Conservation (phyloP, 345 rosid genomes). For the Rhodamnia argentea region DNA sequence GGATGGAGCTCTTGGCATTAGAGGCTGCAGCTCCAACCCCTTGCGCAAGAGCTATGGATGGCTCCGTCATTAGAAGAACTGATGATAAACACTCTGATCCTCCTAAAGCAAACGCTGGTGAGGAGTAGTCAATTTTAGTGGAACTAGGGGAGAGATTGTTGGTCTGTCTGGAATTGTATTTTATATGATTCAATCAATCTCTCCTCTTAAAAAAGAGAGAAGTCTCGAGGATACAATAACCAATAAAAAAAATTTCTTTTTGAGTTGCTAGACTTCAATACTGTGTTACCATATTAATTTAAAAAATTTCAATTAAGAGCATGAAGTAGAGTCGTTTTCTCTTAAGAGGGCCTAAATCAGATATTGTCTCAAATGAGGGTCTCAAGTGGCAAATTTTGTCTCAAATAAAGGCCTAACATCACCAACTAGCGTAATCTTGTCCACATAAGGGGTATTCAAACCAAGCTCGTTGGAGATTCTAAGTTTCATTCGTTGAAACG, state of each 20-base stretch:
- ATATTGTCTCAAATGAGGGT: no score
- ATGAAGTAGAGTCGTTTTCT: no score
- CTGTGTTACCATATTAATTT: no score
- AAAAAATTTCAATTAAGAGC: no score
- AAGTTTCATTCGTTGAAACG: conserved; percentile 7
- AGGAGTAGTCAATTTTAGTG: background rate
- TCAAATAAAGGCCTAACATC: no score
- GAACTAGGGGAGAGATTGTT: background rate
- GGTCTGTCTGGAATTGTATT: background rate
- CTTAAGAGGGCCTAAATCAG: no score
- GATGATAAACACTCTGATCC: background rate
- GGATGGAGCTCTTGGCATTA: background rate
- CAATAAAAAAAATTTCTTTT: background rate
- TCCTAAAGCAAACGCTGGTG: background rate
- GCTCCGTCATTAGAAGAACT: background rate
- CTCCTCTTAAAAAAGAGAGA: background rate
- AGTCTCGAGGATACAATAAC: background rate
- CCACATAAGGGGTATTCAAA: background rate
- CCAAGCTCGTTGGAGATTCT: background rate
- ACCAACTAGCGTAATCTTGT: no score
- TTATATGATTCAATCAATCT: background rate
- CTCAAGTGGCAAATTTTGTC: no score
- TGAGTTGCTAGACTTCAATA: background rate
- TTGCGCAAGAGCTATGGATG: no score
- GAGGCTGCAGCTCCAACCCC: background rate